Percentiles rank a stretch among this genome's conserved stretches.
Evolutionary conservation across 164 flowering plant species (phyloP).

Genomic region (Buxus sempervirens): DNA sequence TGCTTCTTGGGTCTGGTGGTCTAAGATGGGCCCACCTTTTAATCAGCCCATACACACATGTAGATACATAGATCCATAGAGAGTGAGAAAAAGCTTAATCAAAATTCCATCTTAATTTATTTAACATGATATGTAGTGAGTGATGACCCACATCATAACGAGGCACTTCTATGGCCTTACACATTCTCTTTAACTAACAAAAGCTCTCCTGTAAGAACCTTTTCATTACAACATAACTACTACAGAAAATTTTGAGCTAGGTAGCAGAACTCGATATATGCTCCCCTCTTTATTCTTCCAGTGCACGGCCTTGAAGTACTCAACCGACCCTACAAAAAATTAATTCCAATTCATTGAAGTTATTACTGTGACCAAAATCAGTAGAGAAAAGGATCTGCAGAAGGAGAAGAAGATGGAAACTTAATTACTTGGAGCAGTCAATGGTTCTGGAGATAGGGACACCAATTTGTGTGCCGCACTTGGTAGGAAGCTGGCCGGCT

Average conservation of each 20-base stretch:
- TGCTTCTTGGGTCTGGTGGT: too few relatives aligned
- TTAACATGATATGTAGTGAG: neutral
- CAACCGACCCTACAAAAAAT: neutral
- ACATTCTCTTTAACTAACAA: neutral
- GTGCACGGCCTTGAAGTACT: neutral
- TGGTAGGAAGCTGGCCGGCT: slow-evolving; percentile 19
- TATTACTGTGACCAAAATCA: neutral
- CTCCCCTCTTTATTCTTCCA: neutral
- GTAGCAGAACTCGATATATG: neutral
- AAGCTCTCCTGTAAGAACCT: neutral
- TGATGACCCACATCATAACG: neutral
- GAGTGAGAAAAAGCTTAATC: too few relatives aligned
- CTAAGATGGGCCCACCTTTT: too few relatives aligned
- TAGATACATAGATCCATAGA: too few relatives aligned
- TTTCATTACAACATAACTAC: neutral
- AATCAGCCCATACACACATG: too few relatives aligned
- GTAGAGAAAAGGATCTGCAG: neutral
- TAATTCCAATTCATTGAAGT: neutral
- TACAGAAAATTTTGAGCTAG: neutral
- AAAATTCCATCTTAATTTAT: neutral
- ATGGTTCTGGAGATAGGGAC: slow-evolving; percentile 18
- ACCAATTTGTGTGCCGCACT: slow-evolving; percentile 15
- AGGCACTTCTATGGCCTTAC: neutral
- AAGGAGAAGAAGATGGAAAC: neutral
- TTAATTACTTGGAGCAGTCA: slow-evolving; percentile 19